Conservation (phyloP, 441 rosid genomes). For the Isatis lusitanica region DNA sequence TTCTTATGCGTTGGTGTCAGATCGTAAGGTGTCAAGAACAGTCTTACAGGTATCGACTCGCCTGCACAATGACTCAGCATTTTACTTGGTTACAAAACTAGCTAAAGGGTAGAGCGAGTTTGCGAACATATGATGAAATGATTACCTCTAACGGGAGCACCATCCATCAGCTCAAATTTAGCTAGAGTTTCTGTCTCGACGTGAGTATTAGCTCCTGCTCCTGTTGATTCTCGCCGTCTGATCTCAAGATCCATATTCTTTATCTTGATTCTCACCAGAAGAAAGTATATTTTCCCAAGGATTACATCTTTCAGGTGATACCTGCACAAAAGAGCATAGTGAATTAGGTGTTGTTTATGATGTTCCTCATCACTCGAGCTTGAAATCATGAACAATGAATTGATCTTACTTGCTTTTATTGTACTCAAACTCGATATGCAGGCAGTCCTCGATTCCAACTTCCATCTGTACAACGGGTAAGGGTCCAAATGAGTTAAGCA, state of each 20-base stretch:
- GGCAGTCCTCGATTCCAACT: conserved; percentile 97
- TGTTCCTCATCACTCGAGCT: not conserved
- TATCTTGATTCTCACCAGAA: conserved; percentile 90
- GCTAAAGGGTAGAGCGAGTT: not conserved
- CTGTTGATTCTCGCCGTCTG: conserved; percentile 94
- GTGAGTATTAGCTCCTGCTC: conserved; percentile 90
- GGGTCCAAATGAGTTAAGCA: conserved; percentile 8
- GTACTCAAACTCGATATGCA: conserved; percentile 99
- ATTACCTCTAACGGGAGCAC: conserved; percentile 97
- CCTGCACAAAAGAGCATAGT: conserved; percentile 53
- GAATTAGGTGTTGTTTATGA: not conserved
- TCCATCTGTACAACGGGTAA: conserved; percentile 71
- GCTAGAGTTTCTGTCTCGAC: conserved; percentile 98
- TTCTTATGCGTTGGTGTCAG: conserved; percentile 91
- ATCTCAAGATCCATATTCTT: conserved; percentile 99
- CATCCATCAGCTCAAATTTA: conserved; percentile 97
- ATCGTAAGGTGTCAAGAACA: conserved; percentile 91
- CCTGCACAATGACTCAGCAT: conserved; percentile 46
- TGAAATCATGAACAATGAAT: not conserved
- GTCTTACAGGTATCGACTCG: conserved; percentile 90
- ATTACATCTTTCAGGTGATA: conserved; percentile 94
- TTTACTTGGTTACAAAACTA: conserved; percentile 3
- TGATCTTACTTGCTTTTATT: conserved; percentile 93
- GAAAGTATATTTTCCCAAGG: conserved; percentile 91
- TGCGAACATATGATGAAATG: not conserved